Percentiles rank a stretch among this genome's conserved stretches.
Conservation (phyloP, 257 asterid genomes). For the Solanum chmielewskii region DNA sequence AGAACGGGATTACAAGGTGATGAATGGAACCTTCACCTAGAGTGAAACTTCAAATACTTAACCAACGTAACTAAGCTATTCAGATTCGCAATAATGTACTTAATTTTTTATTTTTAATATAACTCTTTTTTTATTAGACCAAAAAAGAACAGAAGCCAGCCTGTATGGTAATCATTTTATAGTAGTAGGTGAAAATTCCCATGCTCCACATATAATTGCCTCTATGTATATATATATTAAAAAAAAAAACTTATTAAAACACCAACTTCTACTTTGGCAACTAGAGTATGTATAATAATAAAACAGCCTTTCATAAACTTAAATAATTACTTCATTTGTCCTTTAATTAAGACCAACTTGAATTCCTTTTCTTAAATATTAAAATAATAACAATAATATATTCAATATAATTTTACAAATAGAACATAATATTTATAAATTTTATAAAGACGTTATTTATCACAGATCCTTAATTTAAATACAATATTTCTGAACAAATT, state of each 20-base stretch:
- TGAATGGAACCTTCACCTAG: neutral
- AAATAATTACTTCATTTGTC: no score
- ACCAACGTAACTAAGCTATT: no score
- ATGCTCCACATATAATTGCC: neutral
- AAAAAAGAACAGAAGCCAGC: neutral
- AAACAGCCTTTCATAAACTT: neutral
- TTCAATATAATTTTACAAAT: no score
- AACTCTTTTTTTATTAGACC: neutral
- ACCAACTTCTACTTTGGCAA: neutral
- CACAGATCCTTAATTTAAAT: no score
- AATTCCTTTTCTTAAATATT: neutral
- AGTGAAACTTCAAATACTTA: neutral
- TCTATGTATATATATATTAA: neutral
- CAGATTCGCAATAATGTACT: no score
- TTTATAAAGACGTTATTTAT: no score
- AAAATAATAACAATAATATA: no score
- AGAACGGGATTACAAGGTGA: neutral
- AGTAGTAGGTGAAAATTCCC: neutral
- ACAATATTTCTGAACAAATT: no score
- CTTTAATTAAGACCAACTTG: neutral
- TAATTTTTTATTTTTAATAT: no score
- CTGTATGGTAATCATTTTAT: neutral
- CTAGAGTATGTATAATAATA: neutral
- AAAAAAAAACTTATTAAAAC: neutral
- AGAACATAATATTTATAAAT: no score